Evolutionary conservation across 2,329 filamentous ascomycete species (phyloP), one percentile per base, ranked within the genome.

Genomic region (Ascochyta clinopodiicola): DNA sequence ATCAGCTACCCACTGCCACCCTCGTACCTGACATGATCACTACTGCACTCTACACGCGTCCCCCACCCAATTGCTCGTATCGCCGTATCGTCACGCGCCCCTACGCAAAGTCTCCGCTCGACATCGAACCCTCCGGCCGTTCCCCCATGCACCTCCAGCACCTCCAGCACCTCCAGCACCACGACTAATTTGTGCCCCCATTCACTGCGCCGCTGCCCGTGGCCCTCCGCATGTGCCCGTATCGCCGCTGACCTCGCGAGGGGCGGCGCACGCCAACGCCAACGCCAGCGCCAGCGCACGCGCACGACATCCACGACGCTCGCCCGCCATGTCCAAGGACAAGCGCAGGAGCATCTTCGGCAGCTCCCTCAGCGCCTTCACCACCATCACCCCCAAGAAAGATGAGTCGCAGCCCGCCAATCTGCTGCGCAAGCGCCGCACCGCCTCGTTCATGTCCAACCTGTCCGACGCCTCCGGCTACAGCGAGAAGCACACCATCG

Each of bases 291-390:
- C 27, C 27, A 12, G 12, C 27, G 29, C 29, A 10, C 2, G 15
- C 29, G 25, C 32, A 68, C 64, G 59, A 57, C 46, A 34, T 13
- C 10, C 29, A 36, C 27, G 50, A 39, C 19, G 57, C 36, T 43
- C 59, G 57, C 61, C 44, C 65, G 67, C 53, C 62, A 75, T 75
- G 73, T 70, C 72, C 56, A 71, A 64, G 56, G 70, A 73, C 60
- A 74, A 70, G 56, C 66, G 74, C 29, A 63, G 73, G 44, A 76
- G 73, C 67, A 70, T 76, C 66, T 76, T 76, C 58, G 69, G 64
- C 50, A 62, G 64, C 61, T 67, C 70, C n/a, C 63, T 75, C 40
- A 66, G 61, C 53, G 68, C 70, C 13, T 65, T 75, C 56, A 52
- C 66, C 27, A 62, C 63, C 25, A 61, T 68, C 39, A 66, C 69